A percentile compares a stretch with the other conserved stretches of the same genome.
Conservation (phyloP, 768 basidiomycete species). For the Termitomyces eurrhizus region DNA sequence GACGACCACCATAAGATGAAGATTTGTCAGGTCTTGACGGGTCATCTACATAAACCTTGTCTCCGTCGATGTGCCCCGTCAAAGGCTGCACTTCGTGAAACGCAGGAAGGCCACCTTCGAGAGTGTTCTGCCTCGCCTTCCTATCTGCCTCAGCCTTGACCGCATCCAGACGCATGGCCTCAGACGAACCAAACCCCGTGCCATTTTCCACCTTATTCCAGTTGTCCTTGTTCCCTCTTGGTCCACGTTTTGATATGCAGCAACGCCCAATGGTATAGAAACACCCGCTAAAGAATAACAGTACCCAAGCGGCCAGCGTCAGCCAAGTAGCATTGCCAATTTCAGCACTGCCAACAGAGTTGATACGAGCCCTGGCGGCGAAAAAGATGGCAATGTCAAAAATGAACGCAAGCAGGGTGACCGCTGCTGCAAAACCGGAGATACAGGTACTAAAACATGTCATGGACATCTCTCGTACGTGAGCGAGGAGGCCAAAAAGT, state of each 20-base stretch:
- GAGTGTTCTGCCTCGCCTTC: slow-evolving; percentile 58
- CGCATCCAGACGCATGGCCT: slow-evolving; percentile 76
- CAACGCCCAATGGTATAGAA: slow-evolving; percentile 83
- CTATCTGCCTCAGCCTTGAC: slow-evolving; percentile 85
- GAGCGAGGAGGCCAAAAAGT: slow-evolving; percentile 83
- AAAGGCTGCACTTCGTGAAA: slow-evolving; percentile 76
- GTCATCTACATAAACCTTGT: slow-evolving; percentile 55
- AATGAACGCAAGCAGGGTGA: slow-evolving; percentile 84
- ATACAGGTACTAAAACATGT: slow-evolving; percentile 77
- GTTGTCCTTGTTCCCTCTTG: slow-evolving; percentile 34
- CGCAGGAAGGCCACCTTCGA: slow-evolving; percentile 69
- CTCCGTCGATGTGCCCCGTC: slow-evolving; percentile 53
- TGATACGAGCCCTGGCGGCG: slow-evolving; percentile 82
- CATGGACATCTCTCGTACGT: slow-evolving; percentile 85
- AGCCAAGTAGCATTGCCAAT: slow-evolving; percentile 93
- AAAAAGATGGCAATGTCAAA: slow-evolving; percentile 93
- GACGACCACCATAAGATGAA: slow-evolving; percentile 26
- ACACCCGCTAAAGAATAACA: slow-evolving; percentile 89
- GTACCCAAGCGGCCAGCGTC: slow-evolving; percentile 79
- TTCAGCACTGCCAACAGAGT: slow-evolving; percentile 68
- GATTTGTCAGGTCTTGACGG: slow-evolving; percentile 26
- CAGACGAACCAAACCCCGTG: slow-evolving; percentile 36
- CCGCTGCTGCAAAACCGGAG: slow-evolving; percentile 73
- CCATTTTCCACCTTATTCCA: slow-evolving; percentile 34
- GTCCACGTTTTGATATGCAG: slow-evolving; percentile 60